Conservation (phyloP, 2,329 filamentous ascomycete genomes). For the Verticillium tricorpus region DNA sequence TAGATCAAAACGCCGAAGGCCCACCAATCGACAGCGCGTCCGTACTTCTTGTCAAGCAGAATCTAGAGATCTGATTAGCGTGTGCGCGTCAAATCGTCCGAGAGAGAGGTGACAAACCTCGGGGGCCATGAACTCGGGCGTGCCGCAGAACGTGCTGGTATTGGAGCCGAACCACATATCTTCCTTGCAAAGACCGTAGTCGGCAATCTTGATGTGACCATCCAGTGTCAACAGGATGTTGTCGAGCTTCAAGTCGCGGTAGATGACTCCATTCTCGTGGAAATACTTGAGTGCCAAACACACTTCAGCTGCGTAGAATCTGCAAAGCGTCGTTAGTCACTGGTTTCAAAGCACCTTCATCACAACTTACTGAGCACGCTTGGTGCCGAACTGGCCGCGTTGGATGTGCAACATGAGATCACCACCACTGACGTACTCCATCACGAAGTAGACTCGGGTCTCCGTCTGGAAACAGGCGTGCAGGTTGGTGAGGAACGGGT, state of each 20-base stretch:
- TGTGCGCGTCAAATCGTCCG: background rate
- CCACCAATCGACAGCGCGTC: constrained; percentile 98
- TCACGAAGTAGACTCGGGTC: constrained; percentile 97
- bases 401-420: constrained; percentile 99
- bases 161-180: constrained; percentile 99
- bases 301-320: constrained; percentile 96
- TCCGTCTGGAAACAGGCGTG: constrained; percentile 99
- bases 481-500: constrained; percentile 90
- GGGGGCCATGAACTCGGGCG: constrained; percentile 99
- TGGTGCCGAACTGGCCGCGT: constrained; percentile 90
- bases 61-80: constrained; percentile 56
- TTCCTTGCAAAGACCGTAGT: constrained; percentile 98
- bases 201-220: constrained; percentile 96
- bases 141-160: constrained; percentile 97
- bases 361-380: constrained; percentile 79
- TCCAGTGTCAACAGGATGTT: constrained; percentile 92
- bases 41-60: constrained; percentile 96
- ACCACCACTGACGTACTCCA: constrained; percentile 98
- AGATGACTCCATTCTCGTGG: constrained; percentile 98
- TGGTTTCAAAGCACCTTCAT: background rate
- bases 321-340: constrained; percentile 25
- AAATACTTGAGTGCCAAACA: constrained; percentile 98
- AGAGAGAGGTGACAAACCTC: constrained; percentile 56
- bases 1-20: constrained; percentile 98
- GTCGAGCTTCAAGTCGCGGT: constrained; percentile 90